Conservation (phyloP, 768 basidiomycete genomes). For the Tylopilus balloui region DNA sequence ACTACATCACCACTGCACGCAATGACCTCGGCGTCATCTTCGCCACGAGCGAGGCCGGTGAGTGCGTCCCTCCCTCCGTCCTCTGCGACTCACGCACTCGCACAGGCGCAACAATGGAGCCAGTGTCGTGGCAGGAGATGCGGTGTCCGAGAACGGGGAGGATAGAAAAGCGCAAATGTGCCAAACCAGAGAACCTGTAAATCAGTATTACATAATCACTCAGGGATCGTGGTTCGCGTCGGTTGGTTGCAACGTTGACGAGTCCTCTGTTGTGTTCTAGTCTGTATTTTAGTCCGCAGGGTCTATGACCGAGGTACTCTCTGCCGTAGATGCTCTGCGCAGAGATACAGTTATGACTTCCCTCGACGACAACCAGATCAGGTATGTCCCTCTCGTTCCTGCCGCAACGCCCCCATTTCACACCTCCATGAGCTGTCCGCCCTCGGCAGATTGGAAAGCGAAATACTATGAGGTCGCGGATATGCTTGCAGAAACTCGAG, state of each 20-base stretch:
- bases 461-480: constrained; percentile 82
- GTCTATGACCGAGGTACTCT: constrained; percentile 62
- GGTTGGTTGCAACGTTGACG: constrained; percentile 10
- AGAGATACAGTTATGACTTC: constrained; percentile 55
- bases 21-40: constrained; percentile 91
- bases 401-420: constrained; percentile 18
- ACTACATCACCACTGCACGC: constrained; percentile 86
- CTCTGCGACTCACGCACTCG: constrained; percentile 2
- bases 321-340: constrained; percentile 53
- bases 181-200: constrained; percentile 70
- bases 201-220: constrained; percentile 19
- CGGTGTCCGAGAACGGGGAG: constrained; percentile 77
- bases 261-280: constrained; percentile 17
- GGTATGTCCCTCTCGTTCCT: constrained; percentile 36
- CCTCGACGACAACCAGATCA: constrained; percentile 61
- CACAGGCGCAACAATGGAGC: constrained; percentile 75
- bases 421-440: constrained; percentile 45
- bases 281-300: constrained; percentile 17
- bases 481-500: constrained; percentile 78
- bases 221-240: constrained; percentile 16
- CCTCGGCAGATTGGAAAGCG: constrained; percentile 65
- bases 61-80: constrained; percentile 16
- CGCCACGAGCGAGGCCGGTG: constrained; percentile 83
- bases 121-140: constrained; percentile 91
- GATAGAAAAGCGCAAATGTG: constrained; percentile 80